Conservation (phyloP, 768 basidiomycete species). For the Porphyrellus cyaneotinctus region DNA sequence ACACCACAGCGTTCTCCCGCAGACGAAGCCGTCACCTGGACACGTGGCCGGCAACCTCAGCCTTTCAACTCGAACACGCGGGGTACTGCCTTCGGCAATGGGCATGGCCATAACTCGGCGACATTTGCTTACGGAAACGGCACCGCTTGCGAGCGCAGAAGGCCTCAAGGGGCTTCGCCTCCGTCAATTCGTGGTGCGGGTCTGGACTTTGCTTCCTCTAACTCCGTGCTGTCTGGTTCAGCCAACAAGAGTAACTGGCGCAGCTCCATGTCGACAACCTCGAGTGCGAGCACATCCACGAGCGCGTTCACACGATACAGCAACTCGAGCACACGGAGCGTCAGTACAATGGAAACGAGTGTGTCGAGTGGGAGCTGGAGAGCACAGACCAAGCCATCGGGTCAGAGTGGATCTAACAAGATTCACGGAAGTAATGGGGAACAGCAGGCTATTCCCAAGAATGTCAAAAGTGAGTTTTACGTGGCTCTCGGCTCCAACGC, state of each 20-base stretch:
- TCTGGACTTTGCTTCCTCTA: conserved; percentile 49
- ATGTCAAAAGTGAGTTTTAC: conserved; percentile 73
- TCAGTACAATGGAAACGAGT: conserved; percentile 79
- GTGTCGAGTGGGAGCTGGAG: conserved; percentile 75
- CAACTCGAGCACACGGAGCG: conserved; percentile 60
- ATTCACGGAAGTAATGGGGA: conserved; percentile 16
- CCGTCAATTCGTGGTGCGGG: conserved; percentile 53
- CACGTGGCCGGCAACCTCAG: conserved; percentile 43
- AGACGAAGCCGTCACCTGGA: conserved; percentile 45
- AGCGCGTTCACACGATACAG: conserved; percentile 79
- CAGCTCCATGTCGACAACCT: conserved; percentile 66
- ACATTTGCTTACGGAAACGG: conserved; percentile 11
- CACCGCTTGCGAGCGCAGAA: conserved; percentile 30
- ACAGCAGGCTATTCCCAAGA: conserved; percentile 48
- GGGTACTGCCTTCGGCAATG: conserved; percentile 16
- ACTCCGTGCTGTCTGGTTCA: conserved; percentile 53
- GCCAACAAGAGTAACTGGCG: conserved; percentile 58
- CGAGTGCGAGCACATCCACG: conserved; percentile 64
- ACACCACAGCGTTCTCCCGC: conserved; percentile 34
- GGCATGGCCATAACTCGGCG: conserved; percentile 8
- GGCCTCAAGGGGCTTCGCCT: conserved; percentile 53
- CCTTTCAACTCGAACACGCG: conserved; percentile 17
- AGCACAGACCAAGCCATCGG: conserved; percentile 33
- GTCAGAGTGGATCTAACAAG: conserved; percentile 15
- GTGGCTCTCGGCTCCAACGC: neutral